Evolutionary conservation across 2,329 filamentous ascomycete genomes (phyloP).

Genomic region (Clarireedia homoeocarpa): DNA sequence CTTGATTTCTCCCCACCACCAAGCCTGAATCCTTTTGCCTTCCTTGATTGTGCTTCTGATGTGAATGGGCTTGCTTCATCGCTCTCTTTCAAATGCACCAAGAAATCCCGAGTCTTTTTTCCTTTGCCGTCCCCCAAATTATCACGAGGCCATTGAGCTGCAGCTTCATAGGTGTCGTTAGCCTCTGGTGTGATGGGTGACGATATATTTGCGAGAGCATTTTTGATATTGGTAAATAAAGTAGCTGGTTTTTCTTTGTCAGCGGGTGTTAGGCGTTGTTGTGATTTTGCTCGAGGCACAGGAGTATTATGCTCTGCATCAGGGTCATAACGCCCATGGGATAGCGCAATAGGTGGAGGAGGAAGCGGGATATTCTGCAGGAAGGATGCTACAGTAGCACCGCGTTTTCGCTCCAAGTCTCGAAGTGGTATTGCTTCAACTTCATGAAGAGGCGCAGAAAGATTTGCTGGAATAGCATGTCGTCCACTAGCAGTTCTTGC

Average conservation of each 20-base stretch:
- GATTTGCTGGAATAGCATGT: slow-evolving; percentile 4
- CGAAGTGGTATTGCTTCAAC: slow-evolving; percentile 19
- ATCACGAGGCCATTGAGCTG: slow-evolving; percentile 4
- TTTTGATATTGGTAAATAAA: slow-evolving; percentile 7
- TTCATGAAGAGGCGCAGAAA: slow-evolving; percentile 8
- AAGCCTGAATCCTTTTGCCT: not conserved
- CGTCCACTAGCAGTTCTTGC: slow-evolving; percentile 12
- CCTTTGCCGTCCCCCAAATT: not conserved
- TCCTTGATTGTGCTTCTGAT: not conserved
- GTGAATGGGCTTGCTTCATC: not conserved
- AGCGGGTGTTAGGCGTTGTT: not conserved
- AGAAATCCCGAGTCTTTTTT: not conserved
- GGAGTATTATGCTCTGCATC: slow-evolving; percentile 1
- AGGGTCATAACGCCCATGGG: not conserved
- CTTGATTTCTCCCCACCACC: not conserved
- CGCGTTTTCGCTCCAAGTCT: slow-evolving; percentile 7
- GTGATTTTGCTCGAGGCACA: slow-evolving; percentile 1
- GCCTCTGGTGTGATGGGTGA: slow-evolving; percentile 5
- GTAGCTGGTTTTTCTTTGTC: not conserved
- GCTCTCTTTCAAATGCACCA: not conserved
- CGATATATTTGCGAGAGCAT: slow-evolving; percentile 1
- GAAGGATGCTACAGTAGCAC: slow-evolving; percentile 6
- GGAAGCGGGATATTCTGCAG: slow-evolving; percentile 11
- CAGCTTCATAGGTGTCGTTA: not conserved
- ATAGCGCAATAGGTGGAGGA: slow-evolving; percentile 11